Percentiles rank a stretch among this genome's conserved stretches.
phyloP scores from a whole-genome alignment of 2,329 filamentous ascomycete genomes.

The Aspergillus sp. region DNA sequence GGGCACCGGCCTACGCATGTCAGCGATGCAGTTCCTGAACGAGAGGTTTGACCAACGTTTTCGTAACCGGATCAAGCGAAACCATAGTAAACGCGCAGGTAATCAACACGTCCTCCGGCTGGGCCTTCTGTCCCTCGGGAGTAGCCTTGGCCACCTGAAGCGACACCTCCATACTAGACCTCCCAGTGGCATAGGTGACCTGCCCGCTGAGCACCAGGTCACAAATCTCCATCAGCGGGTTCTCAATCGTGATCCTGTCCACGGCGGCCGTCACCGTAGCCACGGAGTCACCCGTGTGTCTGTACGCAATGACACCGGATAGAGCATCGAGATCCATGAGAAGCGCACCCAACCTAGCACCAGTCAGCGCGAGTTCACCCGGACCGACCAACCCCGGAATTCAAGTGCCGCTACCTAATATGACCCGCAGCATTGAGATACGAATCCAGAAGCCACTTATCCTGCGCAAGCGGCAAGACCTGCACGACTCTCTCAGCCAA shows the following conservation, averaged over 20 bases:
- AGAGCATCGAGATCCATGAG: slow-evolving; percentile 75
- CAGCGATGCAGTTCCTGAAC: slow-evolving; percentile 2
- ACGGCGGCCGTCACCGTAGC: slow-evolving; percentile 57
- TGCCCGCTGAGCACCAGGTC: slow-evolving; percentile 64
- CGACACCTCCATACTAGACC: slow-evolving; percentile 65
- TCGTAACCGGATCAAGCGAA: slow-evolving; percentile 58
- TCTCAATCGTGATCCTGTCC: slow-evolving; percentile 57
- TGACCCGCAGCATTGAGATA: slow-evolving; percentile 70
- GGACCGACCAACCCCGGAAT: too few species aligned
- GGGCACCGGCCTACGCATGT: slow-evolving; percentile 43
- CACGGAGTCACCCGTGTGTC: slow-evolving; percentile 56
- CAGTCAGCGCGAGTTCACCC: too few species aligned
- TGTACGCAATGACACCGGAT: slow-evolving; percentile 66
- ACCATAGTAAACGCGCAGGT: slow-evolving; percentile 74
- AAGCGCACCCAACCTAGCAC: slow-evolving; percentile 54
- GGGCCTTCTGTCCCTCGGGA: slow-evolving; percentile 44
- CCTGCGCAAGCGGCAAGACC: slow-evolving; percentile 59
- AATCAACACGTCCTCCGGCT: slow-evolving; percentile 55
- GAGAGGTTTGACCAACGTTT: slow-evolving; percentile 38
- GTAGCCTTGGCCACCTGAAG: slow-evolving; percentile 63
- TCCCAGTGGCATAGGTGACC: slow-evolving; percentile 62
- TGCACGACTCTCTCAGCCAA: slow-evolving; percentile 26
- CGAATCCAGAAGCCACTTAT: slow-evolving; percentile 67
- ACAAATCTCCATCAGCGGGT: slow-evolving; percentile 66
- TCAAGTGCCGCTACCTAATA: slow-evolving; percentile 51